phyloP scores from a whole-genome alignment of 139 green algal genomes.

The Chlamydomonas sp. region DNA sequence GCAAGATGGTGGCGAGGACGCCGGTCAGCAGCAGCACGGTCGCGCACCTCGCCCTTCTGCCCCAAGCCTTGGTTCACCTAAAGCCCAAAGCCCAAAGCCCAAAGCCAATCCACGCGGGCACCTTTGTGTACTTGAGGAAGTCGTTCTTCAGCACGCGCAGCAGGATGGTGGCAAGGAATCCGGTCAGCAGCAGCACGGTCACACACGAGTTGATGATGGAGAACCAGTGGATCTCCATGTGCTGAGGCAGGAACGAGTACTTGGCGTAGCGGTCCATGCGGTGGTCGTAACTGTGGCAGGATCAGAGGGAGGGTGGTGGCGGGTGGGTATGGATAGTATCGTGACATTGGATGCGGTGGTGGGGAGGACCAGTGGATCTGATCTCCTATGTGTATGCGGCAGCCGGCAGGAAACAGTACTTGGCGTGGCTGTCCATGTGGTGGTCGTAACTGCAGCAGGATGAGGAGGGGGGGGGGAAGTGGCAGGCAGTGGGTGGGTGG shows the following conservation, averaged over 20 bases:
- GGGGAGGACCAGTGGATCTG: constrained; percentile 97
- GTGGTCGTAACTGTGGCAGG: constrained; percentile 58
- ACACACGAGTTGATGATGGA: constrained; percentile 95
- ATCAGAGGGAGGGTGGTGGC: too few species aligned
- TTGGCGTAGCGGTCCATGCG: constrained; percentile 86
- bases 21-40: constrained; percentile 87
- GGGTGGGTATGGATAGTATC: too few species aligned
- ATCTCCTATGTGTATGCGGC: constrained; percentile 87
- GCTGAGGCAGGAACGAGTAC: constrained; percentile 87
- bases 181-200: constrained; percentile 89
- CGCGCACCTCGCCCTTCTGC: too few species aligned
- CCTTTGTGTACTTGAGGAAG: constrained; percentile 77
- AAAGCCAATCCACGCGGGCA: too few species aligned
- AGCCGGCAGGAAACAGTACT: constrained; percentile 86
- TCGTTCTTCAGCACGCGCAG: constrained; percentile 90
- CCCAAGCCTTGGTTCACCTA: too few species aligned
- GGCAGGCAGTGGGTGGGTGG: too few species aligned
- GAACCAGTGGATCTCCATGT: constrained; percentile 98
- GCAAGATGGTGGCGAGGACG: constrained; percentile 91
- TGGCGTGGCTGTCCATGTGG: constrained; percentile 84
- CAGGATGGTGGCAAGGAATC: constrained; percentile 93
- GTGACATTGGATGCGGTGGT: too few species aligned
- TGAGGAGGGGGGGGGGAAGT: too few species aligned
- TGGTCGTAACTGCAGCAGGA: constrained; percentile 60
- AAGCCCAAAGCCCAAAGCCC: too few species aligned